Base-by-base conservation (phyloP, 2,329 filamentous ascomycete genomes). In the Coniosporium tulheliwenetii region DNA sequence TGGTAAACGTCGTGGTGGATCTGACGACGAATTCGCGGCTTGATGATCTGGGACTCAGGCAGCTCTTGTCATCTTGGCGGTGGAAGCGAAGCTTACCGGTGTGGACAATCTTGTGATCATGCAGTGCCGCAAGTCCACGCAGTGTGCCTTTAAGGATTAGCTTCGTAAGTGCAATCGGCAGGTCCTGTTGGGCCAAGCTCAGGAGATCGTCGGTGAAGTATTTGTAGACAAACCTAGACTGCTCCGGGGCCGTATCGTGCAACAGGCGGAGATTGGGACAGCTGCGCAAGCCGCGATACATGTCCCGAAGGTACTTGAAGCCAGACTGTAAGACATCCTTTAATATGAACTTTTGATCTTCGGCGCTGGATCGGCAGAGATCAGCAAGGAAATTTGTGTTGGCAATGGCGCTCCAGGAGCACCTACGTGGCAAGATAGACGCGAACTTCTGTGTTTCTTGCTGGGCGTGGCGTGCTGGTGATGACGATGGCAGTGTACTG, bases 181-280 rank as follows among this genome's bases (percentile, higher is more conserved):
- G 42, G 39, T 63, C 53, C 47, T 60, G 61, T 47, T 62, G 60
- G 40, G 52, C 59, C 43, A 67, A 58, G 45, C 52, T 54, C 42
- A 68, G 56, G 13, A 67, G 53, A 52, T 67, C 52, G 39, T 62
- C 61, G 5, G 53, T 58, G 45, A 65, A 52, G 50, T 66, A 66
- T 43, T 61, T 58, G 41, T 63, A 68, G 44, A 66, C 59, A 45
- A 67, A 66, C 52, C 67, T 63, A 29, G 58, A 61, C 45, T 62
- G 52, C 14, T 64, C 59, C 5, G 64, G 63, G 44, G 66, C 53
- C 33, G 59, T 62, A 47, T 69, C 65, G 36, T 58, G 50, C 13
- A 60, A 42, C 4, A 58, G 53, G 31, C 63, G 57, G 38, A 66
- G 45, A 47, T 64, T 58, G 26, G 56, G 58, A 42, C 53, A 58